Conservation (phyloP, 208 protist genomes). For the Angomonas desouzai region DNA sequence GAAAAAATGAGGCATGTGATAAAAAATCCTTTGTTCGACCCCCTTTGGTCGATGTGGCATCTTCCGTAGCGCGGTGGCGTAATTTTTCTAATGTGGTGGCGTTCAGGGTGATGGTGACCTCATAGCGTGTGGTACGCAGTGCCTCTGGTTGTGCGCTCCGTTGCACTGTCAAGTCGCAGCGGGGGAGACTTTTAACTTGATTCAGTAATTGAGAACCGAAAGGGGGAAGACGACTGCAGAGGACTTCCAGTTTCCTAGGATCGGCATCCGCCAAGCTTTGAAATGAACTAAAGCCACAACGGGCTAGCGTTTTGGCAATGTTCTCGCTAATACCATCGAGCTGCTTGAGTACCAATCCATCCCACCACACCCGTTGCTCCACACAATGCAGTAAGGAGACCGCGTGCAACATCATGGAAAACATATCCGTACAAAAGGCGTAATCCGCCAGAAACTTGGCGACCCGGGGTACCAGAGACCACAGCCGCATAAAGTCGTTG, state of each 20-base stretch:
- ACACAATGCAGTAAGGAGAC: constrained; percentile 57
- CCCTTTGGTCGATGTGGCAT: background rate
- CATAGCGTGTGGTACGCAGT: background rate
- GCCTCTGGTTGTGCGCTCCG: background rate
- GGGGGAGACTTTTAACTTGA: constrained; percentile 25
- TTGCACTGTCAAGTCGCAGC: constrained; percentile 14
- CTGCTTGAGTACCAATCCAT: constrained; percentile 63
- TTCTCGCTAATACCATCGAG: constrained; percentile 60
- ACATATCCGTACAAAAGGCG: constrained; percentile 29
- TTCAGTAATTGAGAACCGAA: constrained; percentile 61
- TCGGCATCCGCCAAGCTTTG: constrained; percentile 24
- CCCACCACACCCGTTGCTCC: constrained; percentile 75
- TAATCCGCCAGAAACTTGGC: constrained; percentile 67
- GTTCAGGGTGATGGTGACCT: background rate
- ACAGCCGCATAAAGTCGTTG: constrained; percentile 73
- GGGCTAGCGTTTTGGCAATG: constrained; percentile 36
- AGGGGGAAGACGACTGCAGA: constrained; percentile 61
- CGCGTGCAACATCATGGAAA: constrained; percentile 43
- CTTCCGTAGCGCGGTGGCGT: too few relatives aligned
- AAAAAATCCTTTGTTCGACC: background rate
- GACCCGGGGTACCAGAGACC: constrained; percentile 61
- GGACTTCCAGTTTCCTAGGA: constrained; percentile 58
- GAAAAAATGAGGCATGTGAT: background rate
- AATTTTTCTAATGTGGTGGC: too few relatives aligned
- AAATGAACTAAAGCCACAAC: constrained; percentile 49